Evolutionary conservation across 2,329 filamentous ascomycete species (phyloP), one percentile per base, ranked within the genome.

Genomic region (Colletotrichum tofieldiae): DNA sequence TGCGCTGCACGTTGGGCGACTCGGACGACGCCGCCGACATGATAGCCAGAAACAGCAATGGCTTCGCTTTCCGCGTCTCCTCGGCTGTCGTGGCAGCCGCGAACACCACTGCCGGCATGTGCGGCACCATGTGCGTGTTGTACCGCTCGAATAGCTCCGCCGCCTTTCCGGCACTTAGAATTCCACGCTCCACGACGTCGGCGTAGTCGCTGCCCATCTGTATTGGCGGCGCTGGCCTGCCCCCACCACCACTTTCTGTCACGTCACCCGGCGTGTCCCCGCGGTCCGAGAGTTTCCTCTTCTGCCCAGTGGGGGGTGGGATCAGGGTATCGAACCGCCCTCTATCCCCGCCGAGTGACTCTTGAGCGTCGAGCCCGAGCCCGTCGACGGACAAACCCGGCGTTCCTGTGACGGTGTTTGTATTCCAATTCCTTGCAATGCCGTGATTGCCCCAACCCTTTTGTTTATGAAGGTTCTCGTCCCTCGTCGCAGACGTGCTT

Each of bases 1-100:
- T 83, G 12, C 88, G 85, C 78, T 95, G 93, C 68, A 88, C 83
- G 32, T 79, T 79, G 29, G 87, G 85, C 26, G 85, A 84, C 74
- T 91, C 88, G 12, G 89, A 89, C 5, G 91, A 87, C 6, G 92
- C 88, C 11, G 89, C 90, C 0, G 92, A 89, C 81, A 95, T 89
- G 76, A 94, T 85, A 39, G 93, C 86, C n/a, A 93, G 85, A 77
- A 94, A 94, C 11, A 95, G 84, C 2, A 89, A 85, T 1, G 93
- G 93, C 77, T 89, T 91, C 2, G 85, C 82, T 74, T 84, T 83
- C 59, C 91, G 87, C 64, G 93, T 80, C 68, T 91, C 87, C 14
- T 84, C 83, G 6, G 86, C 87, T 3, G 88, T 88, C 55, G 85
- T 87, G 52, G 83, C 84, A 0, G 85, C 78, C 1, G 89, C 85